Percentiles rank a stretch among this genome's conserved stretches.
Conservation (phyloP, 2,329 filamentous ascomycete genomes). For the Leptographium wingfieldii region DNA sequence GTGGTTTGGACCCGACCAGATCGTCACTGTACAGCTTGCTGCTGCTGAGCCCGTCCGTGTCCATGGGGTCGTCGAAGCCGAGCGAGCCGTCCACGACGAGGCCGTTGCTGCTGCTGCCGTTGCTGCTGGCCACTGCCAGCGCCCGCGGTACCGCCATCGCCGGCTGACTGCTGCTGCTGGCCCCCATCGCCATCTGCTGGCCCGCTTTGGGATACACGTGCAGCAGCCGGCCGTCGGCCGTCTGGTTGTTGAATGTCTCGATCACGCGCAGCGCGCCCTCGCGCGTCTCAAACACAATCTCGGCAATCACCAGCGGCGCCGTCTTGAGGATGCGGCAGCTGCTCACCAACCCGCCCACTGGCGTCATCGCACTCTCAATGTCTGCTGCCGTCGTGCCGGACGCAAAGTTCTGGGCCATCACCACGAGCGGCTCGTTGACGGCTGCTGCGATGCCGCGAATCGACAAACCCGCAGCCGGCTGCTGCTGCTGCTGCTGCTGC, state of each 20-base stretch:
- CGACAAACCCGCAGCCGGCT: slow-evolving; percentile 41
- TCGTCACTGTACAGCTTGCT: slow-evolving; percentile 39
- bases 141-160: slow-evolving; percentile 20
- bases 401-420: slow-evolving; percentile 73
- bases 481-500: slow-evolving; percentile 10
- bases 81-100: slow-evolving; percentile 39
- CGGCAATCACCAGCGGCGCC: slow-evolving; percentile 60
- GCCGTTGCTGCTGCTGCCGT: slow-evolving; percentile 21
- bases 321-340: slow-evolving; percentile 57
- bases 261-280: slow-evolving; percentile 65
- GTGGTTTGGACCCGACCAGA: slow-evolving; percentile 6
- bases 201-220: slow-evolving; percentile 56
- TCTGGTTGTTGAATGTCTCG: slow-evolving; percentile 65
- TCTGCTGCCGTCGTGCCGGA: slow-evolving; percentile 70
- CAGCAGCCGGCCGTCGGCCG: slow-evolving; percentile 61
- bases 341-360: slow-evolving; percentile 54
- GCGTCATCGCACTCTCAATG: slow-evolving; percentile 71
- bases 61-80: slow-evolving; percentile 39
- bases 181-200: slow-evolving; percentile 15
- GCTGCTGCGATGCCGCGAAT: slow-evolving; percentile 59
- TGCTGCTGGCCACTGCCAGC: slow-evolving; percentile 17
- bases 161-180: slow-evolving; percentile 16
- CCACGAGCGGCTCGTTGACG: slow-evolving; percentile 40
- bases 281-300: slow-evolving; percentile 61
- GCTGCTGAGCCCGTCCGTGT: slow-evolving; percentile 19